These are phyloP conservation scores for Murraya koenigii DNA, from an alignment of 345 rosid species.

Conservation along the genomic window DNA sequence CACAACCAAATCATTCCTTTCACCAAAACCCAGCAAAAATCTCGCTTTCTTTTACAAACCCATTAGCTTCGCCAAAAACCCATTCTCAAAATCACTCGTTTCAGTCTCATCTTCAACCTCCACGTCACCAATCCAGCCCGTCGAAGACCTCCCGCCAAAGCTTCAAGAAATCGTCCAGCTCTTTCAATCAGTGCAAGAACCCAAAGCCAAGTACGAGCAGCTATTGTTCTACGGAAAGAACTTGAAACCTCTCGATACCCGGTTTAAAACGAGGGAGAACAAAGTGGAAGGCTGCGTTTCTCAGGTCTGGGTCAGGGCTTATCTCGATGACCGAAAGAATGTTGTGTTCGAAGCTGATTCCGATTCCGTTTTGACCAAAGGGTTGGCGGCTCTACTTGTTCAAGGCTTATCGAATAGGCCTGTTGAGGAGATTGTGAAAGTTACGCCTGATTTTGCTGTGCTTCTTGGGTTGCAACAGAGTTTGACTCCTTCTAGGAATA, in stretches of 20 bases:
- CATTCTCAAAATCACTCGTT: background rate
- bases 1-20: constrained; percentile 28
- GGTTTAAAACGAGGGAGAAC: constrained; percentile 68
- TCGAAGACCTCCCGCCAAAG: constrained; percentile 81
- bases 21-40: constrained; percentile 25
- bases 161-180: constrained; percentile 78
- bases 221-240: constrained; percentile 75
- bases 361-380: constrained; percentile 79
- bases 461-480: constrained; percentile 88
- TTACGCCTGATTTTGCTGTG: constrained; percentile 73
- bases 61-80: constrained; percentile 31
- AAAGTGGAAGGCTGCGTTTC: constrained; percentile 95
- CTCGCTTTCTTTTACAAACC: constrained; percentile 27
- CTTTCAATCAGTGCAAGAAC: constrained; percentile 78
- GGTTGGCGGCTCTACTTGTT: constrained; percentile 89
- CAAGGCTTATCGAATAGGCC: constrained; percentile 77
- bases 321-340: constrained; percentile 50
- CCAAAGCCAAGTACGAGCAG: constrained; percentile 83
- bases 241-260: constrained; percentile 66
- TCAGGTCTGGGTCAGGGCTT: constrained; percentile 97
- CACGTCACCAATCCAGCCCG: constrained; percentile 48
- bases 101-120: constrained; percentile 39
- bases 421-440: constrained; percentile 64
- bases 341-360: constrained; percentile 91
- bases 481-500: constrained; percentile 79